A percentile compares a stretch with the other conserved stretches of the same genome.
Conservation (phyloP, 2,329 filamentous ascomycete species). For the Exophiala phaeomuriformis region DNA sequence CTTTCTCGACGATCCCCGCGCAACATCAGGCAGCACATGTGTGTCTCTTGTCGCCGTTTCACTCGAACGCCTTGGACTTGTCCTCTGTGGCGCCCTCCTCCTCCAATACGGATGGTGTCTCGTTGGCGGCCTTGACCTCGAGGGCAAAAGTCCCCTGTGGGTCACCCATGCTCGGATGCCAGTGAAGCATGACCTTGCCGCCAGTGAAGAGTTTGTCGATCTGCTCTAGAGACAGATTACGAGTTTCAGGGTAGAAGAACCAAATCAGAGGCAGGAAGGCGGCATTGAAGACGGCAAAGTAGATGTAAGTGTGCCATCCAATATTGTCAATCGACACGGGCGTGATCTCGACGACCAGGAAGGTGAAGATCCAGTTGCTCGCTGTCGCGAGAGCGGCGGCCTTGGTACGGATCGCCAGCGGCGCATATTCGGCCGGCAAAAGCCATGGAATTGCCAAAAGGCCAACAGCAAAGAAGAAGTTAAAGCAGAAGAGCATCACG, state of each 20-base stretch:
- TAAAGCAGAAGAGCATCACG: constrained; percentile 54
- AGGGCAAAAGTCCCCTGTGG: background rate
- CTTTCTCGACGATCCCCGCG: too few relatives aligned
- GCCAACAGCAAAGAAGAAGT: constrained; percentile 54
- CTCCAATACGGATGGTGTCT: background rate
- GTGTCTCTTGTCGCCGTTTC: too few relatives aligned
- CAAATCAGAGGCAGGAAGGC: background rate
- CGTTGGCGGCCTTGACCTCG: background rate
- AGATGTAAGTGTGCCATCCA: background rate
- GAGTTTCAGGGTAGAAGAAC: background rate
- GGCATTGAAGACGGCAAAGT: constrained; percentile 2
- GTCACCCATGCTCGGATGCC: background rate
- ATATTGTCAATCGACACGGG: constrained; percentile 31
- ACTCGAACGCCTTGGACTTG: background rate
- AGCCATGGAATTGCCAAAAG: constrained; percentile 57
- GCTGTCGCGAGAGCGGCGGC: constrained; percentile 7
- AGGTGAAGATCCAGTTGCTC: constrained; percentile 42
- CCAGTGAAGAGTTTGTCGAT: background rate
- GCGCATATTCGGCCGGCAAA: constrained; percentile 56
- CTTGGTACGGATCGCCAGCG: constrained; percentile 34
- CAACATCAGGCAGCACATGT: too few relatives aligned
- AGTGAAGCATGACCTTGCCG: background rate
- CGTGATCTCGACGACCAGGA: constrained; percentile 60
- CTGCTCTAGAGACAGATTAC: background rate
- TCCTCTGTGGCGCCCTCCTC: background rate